These are phyloP conservation scores for Candida easanensis DNA, from an alignment of 805 yeast species.

Conservation along the genomic window DNA sequence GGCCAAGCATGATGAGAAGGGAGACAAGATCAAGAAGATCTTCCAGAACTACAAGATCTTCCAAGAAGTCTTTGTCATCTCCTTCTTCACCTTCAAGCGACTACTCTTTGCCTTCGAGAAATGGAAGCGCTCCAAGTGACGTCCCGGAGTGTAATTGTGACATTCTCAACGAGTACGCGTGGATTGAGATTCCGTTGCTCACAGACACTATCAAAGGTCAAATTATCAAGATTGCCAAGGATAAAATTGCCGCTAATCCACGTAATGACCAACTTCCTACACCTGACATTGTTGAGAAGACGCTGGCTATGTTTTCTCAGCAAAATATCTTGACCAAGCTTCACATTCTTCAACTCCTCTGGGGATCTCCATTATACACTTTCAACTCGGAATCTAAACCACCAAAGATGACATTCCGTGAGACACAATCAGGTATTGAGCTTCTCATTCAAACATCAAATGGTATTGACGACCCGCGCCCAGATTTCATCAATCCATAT, in stretches of 20 bases:
- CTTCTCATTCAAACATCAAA: constrained; percentile 8
- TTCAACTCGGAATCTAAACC: neutral
- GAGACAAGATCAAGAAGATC: neutral
- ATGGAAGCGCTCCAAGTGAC: neutral
- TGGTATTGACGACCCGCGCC: constrained; percentile 1
- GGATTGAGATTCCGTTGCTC: neutral
- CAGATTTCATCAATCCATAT: neutral
- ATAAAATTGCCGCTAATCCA: neutral
- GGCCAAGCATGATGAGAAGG: neutral
- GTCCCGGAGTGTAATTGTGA: neutral
- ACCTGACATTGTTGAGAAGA: neutral
- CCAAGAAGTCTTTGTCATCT: neutral
- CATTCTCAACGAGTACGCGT: neutral
- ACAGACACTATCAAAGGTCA: neutral
- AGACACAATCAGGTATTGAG: neutral
- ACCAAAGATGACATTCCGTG: constrained; percentile 8
- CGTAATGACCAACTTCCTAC: constrained; percentile 3
- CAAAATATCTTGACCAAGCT: neutral
- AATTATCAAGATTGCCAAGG: neutral
- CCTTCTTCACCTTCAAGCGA: neutral
- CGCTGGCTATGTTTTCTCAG: constrained; percentile 1
- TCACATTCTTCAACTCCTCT: neutral
- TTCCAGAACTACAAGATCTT: neutral
- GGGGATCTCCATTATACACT: neutral
- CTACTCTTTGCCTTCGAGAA: neutral